Evolutionary conservation across 805 yeast genomes (phyloP).

Genomic region (Yamadazyma insecticola): DNA sequence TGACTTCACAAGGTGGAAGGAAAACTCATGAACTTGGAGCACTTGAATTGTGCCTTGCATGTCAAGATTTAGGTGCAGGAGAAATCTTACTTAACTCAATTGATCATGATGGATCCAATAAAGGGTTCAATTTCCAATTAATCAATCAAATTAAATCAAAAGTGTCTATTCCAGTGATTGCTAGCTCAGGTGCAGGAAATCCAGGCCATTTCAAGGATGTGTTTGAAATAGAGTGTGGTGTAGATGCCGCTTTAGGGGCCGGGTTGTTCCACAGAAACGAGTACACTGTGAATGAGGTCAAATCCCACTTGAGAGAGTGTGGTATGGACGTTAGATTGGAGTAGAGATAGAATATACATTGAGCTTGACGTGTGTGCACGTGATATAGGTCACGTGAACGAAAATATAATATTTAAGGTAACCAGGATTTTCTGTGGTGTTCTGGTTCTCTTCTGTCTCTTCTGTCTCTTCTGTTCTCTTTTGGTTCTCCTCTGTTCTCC

Average conservation of each 20-base stretch:
- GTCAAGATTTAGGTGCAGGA: slow-evolving; percentile 94
- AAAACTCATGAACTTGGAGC: slow-evolving; percentile 85
- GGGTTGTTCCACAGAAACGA: slow-evolving; percentile 98
- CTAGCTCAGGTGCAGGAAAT: slow-evolving; percentile 95
- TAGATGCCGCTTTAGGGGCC: slow-evolving; percentile 98
- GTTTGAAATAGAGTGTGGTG: slow-evolving; percentile 63
- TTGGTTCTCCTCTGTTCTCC: no score
- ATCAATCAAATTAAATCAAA: slow-evolving; percentile 71
- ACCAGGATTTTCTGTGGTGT: no score
- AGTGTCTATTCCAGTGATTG: slow-evolving; percentile 89
- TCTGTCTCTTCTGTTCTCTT: no score
- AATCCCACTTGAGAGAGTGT: slow-evolving; percentile 52
- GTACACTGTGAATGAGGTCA: slow-evolving; percentile 81
- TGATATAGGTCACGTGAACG: no score
- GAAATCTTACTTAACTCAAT: slow-evolving; percentile 91
- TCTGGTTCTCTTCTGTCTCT: no score
- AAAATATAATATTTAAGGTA: no score
- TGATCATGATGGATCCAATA: slow-evolving; percentile 94
- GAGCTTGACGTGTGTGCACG: no score
- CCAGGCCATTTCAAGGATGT: slow-evolving; percentile 91
- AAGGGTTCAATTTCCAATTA: slow-evolving; percentile 88
- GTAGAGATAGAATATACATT: slow-evolving; percentile 17
- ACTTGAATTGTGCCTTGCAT: slow-evolving; percentile 78
- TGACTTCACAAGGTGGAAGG: slow-evolving; percentile 96
- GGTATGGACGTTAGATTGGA: slow-evolving; percentile 71